Evolutionary conservation across 805 yeast species (phyloP), one percentile per base, ranked within the genome.

Genomic region (Kodamaea fukazawae): DNA sequence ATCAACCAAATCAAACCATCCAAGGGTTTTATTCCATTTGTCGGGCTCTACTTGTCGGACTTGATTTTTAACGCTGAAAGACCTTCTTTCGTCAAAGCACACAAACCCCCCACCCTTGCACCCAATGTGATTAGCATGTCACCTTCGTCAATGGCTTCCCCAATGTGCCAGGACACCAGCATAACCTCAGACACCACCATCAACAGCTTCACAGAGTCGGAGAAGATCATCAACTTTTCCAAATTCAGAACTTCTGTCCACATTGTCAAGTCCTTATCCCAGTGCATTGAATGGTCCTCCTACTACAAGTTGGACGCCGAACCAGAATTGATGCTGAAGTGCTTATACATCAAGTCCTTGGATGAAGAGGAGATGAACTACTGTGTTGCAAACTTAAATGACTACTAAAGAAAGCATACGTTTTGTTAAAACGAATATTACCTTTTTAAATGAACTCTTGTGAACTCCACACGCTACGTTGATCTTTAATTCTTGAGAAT

Each of bases 21-120:
- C 4, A 69, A 68, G 42, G 98, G 98, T 2, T 81, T 95, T 50
- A 79, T 91, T 37, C 98, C 99, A 15, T 91, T 90, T 58, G 77
- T 90, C 38, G 96, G 95, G 1, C 69, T 91, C 22, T 89, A 87
- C 52, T 60, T 91, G 33, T 81, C 90, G 3, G 98, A 91, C 57
- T 69, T 91, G 51, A 78, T 86, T 0, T 78, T 83, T 53, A 88
- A 87, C 57, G 75, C 82, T 2, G 84, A 81, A 47, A 61, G 81
- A 43, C 78, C 83, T 0, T 71, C 77, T 8, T 65, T 67, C 40
- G 59, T 76, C 29, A 5, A 20, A 6, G 8, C 23, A 20, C 23
- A 20, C 8, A 61, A 60, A 41, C 38, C 29, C 48, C 2, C 34
- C 37, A 22, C 35, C 10, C n/a, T 11, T 11, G 12, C 26, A 4